Base-by-base conservation (phyloP, 2,329 filamentous ascomycete species). In the Epicoccum sorghinum region DNA sequence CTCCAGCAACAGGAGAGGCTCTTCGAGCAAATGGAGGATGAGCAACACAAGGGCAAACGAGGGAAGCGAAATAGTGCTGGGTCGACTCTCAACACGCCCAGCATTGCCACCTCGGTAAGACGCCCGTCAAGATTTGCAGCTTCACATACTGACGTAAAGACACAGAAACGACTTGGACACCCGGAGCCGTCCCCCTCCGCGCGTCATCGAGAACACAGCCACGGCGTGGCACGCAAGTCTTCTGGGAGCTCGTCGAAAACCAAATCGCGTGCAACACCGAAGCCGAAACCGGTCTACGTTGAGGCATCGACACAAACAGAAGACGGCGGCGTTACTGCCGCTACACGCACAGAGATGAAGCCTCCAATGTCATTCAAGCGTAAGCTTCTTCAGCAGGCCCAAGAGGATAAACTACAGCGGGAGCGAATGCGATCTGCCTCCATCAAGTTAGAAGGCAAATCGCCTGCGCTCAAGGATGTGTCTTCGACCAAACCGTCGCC, bases 1-100 rank as follows among this genome's bases (percentile, higher is more conserved):
- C 78, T 88, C 41, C 83, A 84, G 48, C 83, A 84, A 50, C 82
- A 83, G 37, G 85, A 87, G 63, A 83, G 83, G 59, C 80, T 86
- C 54, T 87, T 87, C 58, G 80, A 84, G 58, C 80, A 84, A 62
- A 76, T 86, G 58, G 85, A 86, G 62, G 82, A 86, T 55, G 82
- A 83, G 60, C 78, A 81, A 52, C 76, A 78, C 29, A 80, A 73
- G 36, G 62, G 80, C 49, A 80, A 78, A 60, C 82, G 82, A 70
- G 84, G 81, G 68, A 83, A 86, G 65, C 78, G 82, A 47, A 79
- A 79, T 52, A 86, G 82, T 65, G 82, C 79, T 38, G 81, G 81
- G 44, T 83, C 82, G 18, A 77, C 72, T 12, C 75, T 83, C 47
- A 82, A 82, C 45, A 83, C 79, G 35, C 79, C 81, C 14, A 78